Evolutionary conservation across 2,329 filamentous ascomycete species (phyloP), one percentile per base, ranked within the genome.

Genomic region (Ilyonectria robusta): DNA sequence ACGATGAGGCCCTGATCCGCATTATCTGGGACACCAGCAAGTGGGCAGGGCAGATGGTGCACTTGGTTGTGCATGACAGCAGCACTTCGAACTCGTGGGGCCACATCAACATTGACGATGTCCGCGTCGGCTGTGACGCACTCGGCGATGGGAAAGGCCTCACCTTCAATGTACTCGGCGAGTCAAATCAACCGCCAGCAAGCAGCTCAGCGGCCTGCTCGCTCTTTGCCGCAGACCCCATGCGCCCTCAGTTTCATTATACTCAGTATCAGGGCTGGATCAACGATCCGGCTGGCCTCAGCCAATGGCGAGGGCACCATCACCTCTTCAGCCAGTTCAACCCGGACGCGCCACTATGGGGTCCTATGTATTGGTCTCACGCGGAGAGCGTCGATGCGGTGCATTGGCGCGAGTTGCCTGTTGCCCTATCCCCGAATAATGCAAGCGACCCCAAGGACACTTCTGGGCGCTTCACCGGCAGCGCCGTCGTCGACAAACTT

Each of bases 101-200:
- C n/a, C 77, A 79, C 44, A 78, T 79, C 71, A 78, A 77, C 70
- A 63, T 79, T 13, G 77, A 79, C 56, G 77, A 79, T 58, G 60
- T 79, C 44, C 71, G 77, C 15, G 70, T 77, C 53, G 77, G 77
- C 23, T 72, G 68, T 35, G 54, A 67, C 48, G 77, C 76, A 37
- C 70, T 77, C 47, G 62, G 62, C 40, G 67, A 78, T 56, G 67
- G 69, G 19, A 70, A 72, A 6, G 33, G 23, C n/a, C 66, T 75
- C 44, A 71, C 71, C 48, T 79, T 78, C 73, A 73, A 75, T 23
- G 55, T 75, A 6, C 53, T 78, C 59, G 77, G 77, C 5, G 72
- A 78, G 56, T 71, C 68, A 46, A 78, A 79, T 62, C 75, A 77
- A 57, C 70, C 71, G n/a, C 29, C 47, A 3, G 37, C 60, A 46